Evolutionary conservation across 805 yeast species (phyloP), one percentile per base, ranked within the genome.

Genomic region (Diddensiella santjacobensis): DNA sequence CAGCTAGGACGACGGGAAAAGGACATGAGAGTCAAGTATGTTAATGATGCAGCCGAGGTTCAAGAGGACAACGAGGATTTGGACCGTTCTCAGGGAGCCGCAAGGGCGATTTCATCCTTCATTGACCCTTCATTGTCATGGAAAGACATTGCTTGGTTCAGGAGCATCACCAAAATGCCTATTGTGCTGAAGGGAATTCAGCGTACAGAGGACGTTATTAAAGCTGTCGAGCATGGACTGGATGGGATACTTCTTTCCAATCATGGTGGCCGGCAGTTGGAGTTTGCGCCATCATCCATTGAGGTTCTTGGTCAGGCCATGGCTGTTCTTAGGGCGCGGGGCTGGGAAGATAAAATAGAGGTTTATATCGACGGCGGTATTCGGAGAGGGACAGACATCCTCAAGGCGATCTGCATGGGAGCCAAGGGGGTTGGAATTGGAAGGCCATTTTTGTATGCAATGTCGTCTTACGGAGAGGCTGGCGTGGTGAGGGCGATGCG

Each of bases 241-340:
- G 78, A 80, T 38, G 96, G 90, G 37, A 83, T 87, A n/a, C 87
- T 88, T 3, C 59, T 87, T 44, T 86, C 95, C 1, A 88, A 87
- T 62, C 96, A 87, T 67, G 96, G 96, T 51, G 96, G 96, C 37
- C 73, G 96, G 52, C 96, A 87, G 66, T 70, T 88, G 48, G 96
- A 88, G 66, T 85, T 79, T 59, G 73, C 95, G 0, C 75, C 86
- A n/a, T 80, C 95, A 0, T 84, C 90, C 1, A 72, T 88, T 30
- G 75, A 70, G 52, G 79, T 86, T 2, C 68, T 88, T 20, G 89
- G 86, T 24, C 75, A 71, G 55, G 78, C 85, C 3, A 68, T 88
- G 43, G 85, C 84, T 3, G 96, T 86, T 52, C 76, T 81, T 2
- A 51, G 59, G 26, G 49, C 52, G 40, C 58, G 58, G 18, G 59